These are phyloP conservation scores for Colletotrichum costaricense DNA, from an alignment of 2,329 filamentous ascomycete genomes.

Conservation along the genomic window DNA sequence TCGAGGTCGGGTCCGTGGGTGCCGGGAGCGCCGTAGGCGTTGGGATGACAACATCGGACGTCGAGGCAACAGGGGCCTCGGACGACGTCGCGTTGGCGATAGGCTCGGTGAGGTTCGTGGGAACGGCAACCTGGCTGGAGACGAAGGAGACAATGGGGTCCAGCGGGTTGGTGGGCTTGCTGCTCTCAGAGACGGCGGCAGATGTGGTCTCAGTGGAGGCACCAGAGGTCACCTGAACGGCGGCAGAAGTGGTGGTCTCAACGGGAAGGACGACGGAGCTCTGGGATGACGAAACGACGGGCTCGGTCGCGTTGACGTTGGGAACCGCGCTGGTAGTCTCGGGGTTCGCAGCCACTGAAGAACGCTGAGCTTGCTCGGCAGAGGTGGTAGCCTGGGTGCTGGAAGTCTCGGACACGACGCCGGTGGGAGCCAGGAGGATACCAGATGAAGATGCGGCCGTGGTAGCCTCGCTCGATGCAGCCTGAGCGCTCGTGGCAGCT, in stretches of 20 bases:
- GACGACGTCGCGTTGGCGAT: slow-evolving; percentile 21
- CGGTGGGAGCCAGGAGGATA: slow-evolving; percentile 46
- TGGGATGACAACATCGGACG: slow-evolving; percentile 22
- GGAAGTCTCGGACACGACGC: slow-evolving; percentile 42
- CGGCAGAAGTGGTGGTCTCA: slow-evolving; percentile 4
- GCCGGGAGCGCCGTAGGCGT: slow-evolving; percentile 24
- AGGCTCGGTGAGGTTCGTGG: slow-evolving; percentile 28
- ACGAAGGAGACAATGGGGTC: slow-evolving; percentile 33
- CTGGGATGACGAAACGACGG: slow-evolving; percentile 11
- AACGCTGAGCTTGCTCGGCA: background rate
- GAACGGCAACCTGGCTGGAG: slow-evolving; percentile 17
- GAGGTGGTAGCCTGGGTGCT: background rate
- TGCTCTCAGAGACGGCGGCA: slow-evolving; percentile 6
- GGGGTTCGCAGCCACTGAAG: background rate
- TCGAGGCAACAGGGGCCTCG: slow-evolving; percentile 6
- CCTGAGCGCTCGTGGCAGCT: background rate
- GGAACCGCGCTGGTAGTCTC: slow-evolving; percentile 5
- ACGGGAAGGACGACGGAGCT: slow-evolving; percentile 16
- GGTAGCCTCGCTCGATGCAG: slow-evolving; percentile 1
- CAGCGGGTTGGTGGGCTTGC: slow-evolving; percentile 22
- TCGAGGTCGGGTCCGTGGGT: slow-evolving; percentile 30
- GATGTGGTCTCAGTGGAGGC: slow-evolving; percentile 3
- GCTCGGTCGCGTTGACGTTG: slow-evolving; percentile 29
- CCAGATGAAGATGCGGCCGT: slow-evolving; percentile 34
- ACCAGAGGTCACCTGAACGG: background rate